Percentiles rank a stretch among this genome's conserved stretches.
Evolutionary conservation across 2,329 filamentous ascomycete species (phyloP).

Genomic region (Claviceps lovelessii): DNA sequence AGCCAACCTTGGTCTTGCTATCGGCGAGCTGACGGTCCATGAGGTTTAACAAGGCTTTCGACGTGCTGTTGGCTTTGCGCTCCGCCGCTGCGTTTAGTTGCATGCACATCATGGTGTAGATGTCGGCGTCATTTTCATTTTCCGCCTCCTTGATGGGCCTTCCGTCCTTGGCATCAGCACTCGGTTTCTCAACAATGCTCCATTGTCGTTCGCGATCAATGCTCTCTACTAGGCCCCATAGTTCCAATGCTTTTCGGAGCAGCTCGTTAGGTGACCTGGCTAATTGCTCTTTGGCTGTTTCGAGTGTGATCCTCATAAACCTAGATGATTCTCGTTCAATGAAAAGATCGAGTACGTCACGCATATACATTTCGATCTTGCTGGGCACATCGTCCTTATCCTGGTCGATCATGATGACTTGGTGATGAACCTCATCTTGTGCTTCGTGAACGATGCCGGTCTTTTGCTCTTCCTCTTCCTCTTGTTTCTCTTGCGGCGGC

Average conservation of each 20-base stretch:
- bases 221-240: conserved; percentile 52
- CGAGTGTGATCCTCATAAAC: conserved; percentile 44
- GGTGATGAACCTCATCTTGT: conserved; percentile 7
- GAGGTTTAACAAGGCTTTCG: conserved; percentile 41
- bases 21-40: conserved; percentile 49
- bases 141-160: conserved; percentile 35
- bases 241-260: conserved; percentile 43
- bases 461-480: not conserved
- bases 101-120: conserved; percentile 47
- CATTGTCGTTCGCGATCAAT: conserved; percentile 50
- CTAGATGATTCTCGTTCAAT: conserved; percentile 45
- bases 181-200: conserved; percentile 37
- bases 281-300: conserved; percentile 33
- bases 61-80: conserved; percentile 45
- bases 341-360: conserved; percentile 41
- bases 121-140: conserved; percentile 36
- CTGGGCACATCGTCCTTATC: conserved; percentile 45
- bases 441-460: not conserved
- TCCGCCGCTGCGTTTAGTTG: conserved; percentile 52
- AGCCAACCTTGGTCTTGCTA: conserved; percentile 44
- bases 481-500: not conserved
- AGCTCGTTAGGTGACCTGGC: conserved; percentile 38
- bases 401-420: conserved; percentile 44
- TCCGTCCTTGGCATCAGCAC: conserved; percentile 25
- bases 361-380: conserved; percentile 47